Conservation (phyloP, 495 filamentous ascomycete genomes). For the Annulohypoxylon bovei region DNA sequence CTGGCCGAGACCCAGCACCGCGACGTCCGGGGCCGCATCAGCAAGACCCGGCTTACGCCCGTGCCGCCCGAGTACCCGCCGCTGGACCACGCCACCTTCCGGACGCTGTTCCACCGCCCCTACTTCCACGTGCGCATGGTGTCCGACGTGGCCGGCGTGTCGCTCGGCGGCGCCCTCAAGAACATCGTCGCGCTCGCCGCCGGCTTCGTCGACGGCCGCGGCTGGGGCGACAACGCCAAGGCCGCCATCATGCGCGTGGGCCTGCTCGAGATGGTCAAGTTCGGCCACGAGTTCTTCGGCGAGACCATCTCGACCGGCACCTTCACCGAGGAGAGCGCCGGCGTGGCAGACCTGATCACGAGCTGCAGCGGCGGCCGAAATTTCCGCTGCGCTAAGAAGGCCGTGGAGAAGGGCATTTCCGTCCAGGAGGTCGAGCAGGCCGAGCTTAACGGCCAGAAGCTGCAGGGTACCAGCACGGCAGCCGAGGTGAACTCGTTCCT, state of each 20-base stretch:
- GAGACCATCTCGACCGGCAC: conserved; percentile 80
- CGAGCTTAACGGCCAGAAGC: conserved; percentile 95
- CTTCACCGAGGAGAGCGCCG: conserved; percentile 95
- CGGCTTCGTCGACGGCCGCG: conserved; percentile 93
- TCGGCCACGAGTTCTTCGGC: conserved; percentile 91
- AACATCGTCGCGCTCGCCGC: conserved; percentile 96
- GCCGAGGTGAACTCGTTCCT: conserved; percentile 90
- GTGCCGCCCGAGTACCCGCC: conserved; percentile 83
- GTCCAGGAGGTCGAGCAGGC: conserved; percentile 88
- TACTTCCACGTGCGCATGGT: conserved; percentile 98
- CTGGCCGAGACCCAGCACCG: conserved; percentile 62
- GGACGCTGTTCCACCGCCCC: conserved; percentile 90
- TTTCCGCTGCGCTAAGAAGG: conserved; percentile 91
- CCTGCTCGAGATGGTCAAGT: conserved; percentile 92
- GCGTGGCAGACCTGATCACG: conserved; percentile 96
- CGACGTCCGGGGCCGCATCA: conserved; percentile 68
- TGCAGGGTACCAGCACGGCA: conserved; percentile 93
- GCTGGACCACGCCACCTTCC: conserved; percentile 79
- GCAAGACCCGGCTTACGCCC: conserved; percentile 72
- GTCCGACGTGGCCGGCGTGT: conserved; percentile 92
- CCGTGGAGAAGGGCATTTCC: conserved; percentile 77
- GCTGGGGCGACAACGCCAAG: conserved; percentile 98
- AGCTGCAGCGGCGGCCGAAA: conserved; percentile 92
- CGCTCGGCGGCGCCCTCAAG: conserved; percentile 94
- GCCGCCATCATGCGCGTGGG: conserved; percentile 96